Evolutionary conservation across 345 rosid species (phyloP), one percentile per base, ranked within the genome.

Genomic region (Syzygium grande): DNA sequence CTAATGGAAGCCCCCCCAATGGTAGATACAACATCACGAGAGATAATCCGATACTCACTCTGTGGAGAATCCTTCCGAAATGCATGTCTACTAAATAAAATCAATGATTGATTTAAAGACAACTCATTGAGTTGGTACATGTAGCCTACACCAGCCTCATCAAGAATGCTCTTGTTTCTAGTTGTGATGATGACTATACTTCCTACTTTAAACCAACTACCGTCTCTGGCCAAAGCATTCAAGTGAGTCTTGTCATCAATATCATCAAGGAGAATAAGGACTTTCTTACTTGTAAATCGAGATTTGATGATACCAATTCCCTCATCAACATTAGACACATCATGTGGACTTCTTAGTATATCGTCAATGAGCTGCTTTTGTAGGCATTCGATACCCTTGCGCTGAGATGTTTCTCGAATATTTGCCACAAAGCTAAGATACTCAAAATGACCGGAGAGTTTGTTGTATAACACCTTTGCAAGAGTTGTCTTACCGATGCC

Each of bases 71-170:
- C 38, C 21, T 63, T 0, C 9, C 0, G 41, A 63, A 63, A 29
- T 29, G 77, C 77, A 14, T 63, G 21, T 63, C 41, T 63, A 29
- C 77, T 29, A 15, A 63, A 0, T 63, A 63, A 29, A 29, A 63
- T 1, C 38, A 63, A 63, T 3, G 77, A 63, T 63, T 63, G 38
- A n/a, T 29, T 29, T 0, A 14, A 0, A 63, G 77, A 63, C 38
- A 63, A 63, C 41, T 0, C 21, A 0, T 63, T 63, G 41, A 63
- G 41, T 0, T 0, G 38, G 21, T 29, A 63, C 38, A 3, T 29
- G 21, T 63, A 29, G 21, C 77, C 11, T 29, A 63, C 77, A 63
- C 21, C 0, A 0, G 0, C 3, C 77, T 63, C 3, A 63, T 63
- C 1, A 2, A 63, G 41, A 63, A 63, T 63, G 41, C 41, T 63